These are phyloP conservation scores for Kockiozyma suomiensis DNA, from an alignment of 805 yeast species.

Conservation along the genomic window DNA sequence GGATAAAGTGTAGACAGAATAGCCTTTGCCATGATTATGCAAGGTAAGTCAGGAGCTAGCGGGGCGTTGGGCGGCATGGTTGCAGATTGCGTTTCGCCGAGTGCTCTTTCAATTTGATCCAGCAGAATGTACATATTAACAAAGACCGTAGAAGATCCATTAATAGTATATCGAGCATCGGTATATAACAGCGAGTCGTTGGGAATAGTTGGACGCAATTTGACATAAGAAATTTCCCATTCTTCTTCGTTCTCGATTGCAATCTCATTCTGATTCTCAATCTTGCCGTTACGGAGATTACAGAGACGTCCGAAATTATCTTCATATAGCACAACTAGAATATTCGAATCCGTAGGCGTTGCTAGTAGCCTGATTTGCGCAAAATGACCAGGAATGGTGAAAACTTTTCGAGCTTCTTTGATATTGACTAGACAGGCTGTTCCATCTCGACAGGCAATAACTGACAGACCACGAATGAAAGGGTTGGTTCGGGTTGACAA, in stretches of 20 bases:
- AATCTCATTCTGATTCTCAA: slow-evolving; percentile 26
- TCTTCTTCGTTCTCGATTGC: slow-evolving; percentile 27
- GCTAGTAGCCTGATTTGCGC: slow-evolving; percentile 22
- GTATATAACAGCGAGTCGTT: slow-evolving; percentile 25
- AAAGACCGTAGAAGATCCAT: slow-evolving; percentile 32
- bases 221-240: slow-evolving; percentile 29
- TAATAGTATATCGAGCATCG: slow-evolving; percentile 28
- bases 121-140: slow-evolving; percentile 23
- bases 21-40: slow-evolving; percentile 21
- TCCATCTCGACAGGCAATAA: slow-evolving; percentile 30
- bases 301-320: slow-evolving; percentile 22
- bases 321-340: slow-evolving; percentile 26
- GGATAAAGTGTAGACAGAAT: slow-evolving; percentile 25
- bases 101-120: slow-evolving; percentile 7
- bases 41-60: neutral
- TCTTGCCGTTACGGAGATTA: slow-evolving; percentile 26
- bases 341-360: slow-evolving; percentile 25
- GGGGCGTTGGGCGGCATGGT: neutral
- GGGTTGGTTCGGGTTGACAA: slow-evolving; percentile 3
- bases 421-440: slow-evolving; percentile 26
- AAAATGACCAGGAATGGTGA: slow-evolving; percentile 33
- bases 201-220: slow-evolving; percentile 28
- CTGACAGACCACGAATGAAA: slow-evolving; percentile 16
- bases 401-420: slow-evolving; percentile 11
- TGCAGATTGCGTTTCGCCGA: neutral